These are phyloP conservation scores for Lachancea dasiensis DNA, from an alignment of 805 yeast genomes.

Conservation along the genomic window DNA sequence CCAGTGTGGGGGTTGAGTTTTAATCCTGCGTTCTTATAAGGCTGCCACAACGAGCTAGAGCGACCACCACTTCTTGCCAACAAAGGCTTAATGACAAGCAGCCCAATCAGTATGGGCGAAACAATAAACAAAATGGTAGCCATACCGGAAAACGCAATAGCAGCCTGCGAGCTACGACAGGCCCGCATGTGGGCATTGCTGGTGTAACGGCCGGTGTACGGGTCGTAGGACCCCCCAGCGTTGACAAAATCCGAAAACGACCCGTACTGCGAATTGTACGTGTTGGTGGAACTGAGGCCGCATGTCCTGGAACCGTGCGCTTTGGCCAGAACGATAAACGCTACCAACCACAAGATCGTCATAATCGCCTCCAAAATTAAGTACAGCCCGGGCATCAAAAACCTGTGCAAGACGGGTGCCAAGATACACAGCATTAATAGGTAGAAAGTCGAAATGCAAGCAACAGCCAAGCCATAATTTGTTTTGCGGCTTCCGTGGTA, in stretches of 20 bases:
- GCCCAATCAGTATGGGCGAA: conserved; percentile 21
- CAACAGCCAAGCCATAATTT: conserved; percentile 30
- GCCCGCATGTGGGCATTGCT: conserved; percentile 14
- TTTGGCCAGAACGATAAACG: conserved; percentile 33
- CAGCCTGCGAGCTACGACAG: conserved; percentile 29
- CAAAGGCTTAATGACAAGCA: conserved; percentile 30
- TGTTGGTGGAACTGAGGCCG: conserved; percentile 12
- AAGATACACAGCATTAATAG: conserved; percentile 18
- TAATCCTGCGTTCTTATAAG: conserved; percentile 10
- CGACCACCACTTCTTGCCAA: conserved; percentile 16
- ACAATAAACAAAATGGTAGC: conserved; percentile 27
- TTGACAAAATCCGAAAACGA: conserved; percentile 5
- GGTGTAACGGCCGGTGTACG: conserved; percentile 8
- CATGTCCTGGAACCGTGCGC: conserved; percentile 30
- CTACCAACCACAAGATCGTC: conserved; percentile 28
- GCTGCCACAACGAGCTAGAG: conserved; percentile 12
- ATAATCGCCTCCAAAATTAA: conserved; percentile 15
- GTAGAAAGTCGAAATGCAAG: conserved; percentile 29
- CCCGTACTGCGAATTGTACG: conserved; percentile 16
- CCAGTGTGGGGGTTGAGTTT: conserved; percentile 23
- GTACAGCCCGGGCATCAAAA: conserved; percentile 26
- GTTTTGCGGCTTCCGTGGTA: conserved; percentile 26
- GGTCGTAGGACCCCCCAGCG: conserved; percentile 17
- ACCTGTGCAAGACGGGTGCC: conserved; percentile 23
- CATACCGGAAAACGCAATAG: conserved; percentile 33